Conservation (phyloP, 73 alveolate genomes). For the Chromera velia region DNA sequence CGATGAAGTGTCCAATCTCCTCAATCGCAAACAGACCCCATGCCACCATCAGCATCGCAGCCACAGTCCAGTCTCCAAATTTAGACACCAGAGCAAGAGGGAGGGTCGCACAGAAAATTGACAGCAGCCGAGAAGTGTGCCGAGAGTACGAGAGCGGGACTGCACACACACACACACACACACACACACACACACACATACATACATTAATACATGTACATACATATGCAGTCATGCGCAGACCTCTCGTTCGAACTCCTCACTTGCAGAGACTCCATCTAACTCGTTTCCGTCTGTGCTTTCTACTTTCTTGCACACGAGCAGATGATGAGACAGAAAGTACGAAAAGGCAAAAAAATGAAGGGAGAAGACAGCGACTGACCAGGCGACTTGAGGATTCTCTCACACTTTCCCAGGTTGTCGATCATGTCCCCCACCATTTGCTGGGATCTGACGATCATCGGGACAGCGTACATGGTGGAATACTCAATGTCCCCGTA, state of each 20-base stretch:
- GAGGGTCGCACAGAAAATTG: neutral
- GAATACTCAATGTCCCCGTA: no score
- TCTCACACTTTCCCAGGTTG: neutral
- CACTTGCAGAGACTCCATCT: no score
- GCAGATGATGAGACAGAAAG: no score
- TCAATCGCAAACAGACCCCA: neutral
- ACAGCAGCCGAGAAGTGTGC: neutral
- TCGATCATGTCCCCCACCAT: neutral
- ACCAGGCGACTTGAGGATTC: neutral
- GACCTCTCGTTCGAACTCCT: no score
- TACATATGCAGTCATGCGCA: no score
- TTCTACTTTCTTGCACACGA: no score
- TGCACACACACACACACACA: no score
- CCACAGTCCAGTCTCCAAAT: neutral
- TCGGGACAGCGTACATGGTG: neutral
- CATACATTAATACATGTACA: no score
- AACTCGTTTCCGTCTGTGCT: no score
- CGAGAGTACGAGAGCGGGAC: neutral
- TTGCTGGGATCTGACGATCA: neutral
- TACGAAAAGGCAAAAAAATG: no score
- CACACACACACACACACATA: no score
- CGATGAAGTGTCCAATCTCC: neutral
- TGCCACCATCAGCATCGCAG: neutral
- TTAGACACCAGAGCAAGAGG: neutral
- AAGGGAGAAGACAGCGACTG: no score